These are phyloP conservation scores for Hylodesmum podocarpum DNA, from an alignment of 306 rosid genomes.

Conservation along the genomic window DNA sequence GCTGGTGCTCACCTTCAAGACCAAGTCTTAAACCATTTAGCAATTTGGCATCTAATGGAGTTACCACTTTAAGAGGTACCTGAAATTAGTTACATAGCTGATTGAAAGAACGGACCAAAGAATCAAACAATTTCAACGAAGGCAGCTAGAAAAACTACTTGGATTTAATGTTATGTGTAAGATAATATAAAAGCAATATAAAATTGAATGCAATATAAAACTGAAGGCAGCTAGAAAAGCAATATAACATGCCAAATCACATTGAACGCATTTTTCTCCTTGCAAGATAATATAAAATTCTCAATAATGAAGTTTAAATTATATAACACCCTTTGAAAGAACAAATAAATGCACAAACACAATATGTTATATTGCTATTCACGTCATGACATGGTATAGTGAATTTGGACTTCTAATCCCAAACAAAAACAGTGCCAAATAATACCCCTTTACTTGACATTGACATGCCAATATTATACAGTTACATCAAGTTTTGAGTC, in stretches of 20 bases:
- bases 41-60: constrained; percentile 63
- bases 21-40: constrained; percentile 77
- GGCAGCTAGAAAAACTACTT: constrained; percentile 21
- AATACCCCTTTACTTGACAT: constrained; percentile 14
- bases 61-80: constrained; percentile 71
- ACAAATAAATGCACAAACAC: not conserved
- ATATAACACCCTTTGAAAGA: not conserved
- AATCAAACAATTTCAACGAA: constrained; percentile 4
- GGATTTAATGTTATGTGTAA: not conserved
- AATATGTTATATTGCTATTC: not conserved
- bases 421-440: not conserved
- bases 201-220: not conserved
- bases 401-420: not conserved
- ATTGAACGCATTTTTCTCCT: not conserved
- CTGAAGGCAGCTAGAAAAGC: no score
- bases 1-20: constrained; percentile 98
- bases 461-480: constrained; percentile 15
- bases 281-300: constrained; percentile 9
- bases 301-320: not conserved
- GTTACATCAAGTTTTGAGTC: not conserved
- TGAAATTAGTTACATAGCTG: constrained; percentile 44
- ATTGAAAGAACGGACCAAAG: constrained; percentile 12
- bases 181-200: not conserved
- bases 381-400: constrained; percentile 6
- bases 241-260: not conserved